Percentiles rank a stretch among this genome's conserved stretches.
phyloP scores from a whole-genome alignment of 768 basidiomycete species.

The Omphalotus guepiniiformis region DNA sequence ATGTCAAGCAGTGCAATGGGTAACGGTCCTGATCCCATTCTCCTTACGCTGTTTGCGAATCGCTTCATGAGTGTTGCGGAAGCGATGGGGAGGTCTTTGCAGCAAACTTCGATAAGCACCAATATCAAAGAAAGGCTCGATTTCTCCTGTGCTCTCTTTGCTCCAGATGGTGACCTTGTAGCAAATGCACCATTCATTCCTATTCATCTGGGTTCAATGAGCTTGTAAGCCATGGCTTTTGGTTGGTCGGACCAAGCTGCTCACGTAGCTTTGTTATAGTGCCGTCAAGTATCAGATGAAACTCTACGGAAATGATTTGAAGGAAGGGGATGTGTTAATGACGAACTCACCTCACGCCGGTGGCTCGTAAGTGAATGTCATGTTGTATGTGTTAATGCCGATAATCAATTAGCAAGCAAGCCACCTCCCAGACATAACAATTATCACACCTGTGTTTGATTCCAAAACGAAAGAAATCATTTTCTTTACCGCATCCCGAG shows the following conservation, averaged over 20 bases:
- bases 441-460: conserved; percentile 90
- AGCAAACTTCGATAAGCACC: conserved; percentile 88
- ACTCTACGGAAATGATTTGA: conserved; percentile 60
- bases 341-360: conserved; percentile 88
- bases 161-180: conserved; percentile 90
- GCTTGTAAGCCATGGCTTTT: conserved; percentile 56
- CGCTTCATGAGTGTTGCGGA: conserved; percentile 98
- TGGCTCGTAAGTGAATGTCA: conserved; percentile 63
- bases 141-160: conserved; percentile 93
- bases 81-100: conserved; percentile 89
- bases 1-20: conserved; percentile 11
- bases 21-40: conserved; percentile 72
- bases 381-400: neutral
- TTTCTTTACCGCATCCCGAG: conserved; percentile 90
- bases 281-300: conserved; percentile 91
- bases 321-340: conserved; percentile 91
- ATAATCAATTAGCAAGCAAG: conserved; percentile 21
- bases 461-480: conserved; percentile 65
- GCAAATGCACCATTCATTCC: conserved; percentile 94
- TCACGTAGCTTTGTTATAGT: conserved; percentile 28
- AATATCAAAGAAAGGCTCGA: conserved; percentile 97
- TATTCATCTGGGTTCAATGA: conserved; percentile 86
- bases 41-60: conserved; percentile 89
- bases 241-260: neutral
- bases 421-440: conserved; percentile 85